Evolutionary conservation across 2,329 filamentous ascomycete species (phyloP), one percentile per base, ranked within the genome.

Genomic region (Talaromyces sp.): DNA sequence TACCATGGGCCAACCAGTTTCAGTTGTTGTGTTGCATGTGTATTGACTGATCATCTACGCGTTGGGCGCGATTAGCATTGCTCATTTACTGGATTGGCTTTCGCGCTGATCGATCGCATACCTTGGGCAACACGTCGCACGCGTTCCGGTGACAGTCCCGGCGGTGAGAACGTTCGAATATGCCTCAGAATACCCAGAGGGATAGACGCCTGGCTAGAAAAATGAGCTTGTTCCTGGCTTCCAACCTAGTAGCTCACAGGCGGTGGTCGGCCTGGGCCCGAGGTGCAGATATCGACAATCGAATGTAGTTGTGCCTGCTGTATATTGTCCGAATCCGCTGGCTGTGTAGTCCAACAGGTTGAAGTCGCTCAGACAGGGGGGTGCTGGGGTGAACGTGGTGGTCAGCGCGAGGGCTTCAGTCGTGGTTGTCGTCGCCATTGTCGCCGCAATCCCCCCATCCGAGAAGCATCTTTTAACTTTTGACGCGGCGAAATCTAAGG

Each of bases 41-140:
- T 47, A 47, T 18, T 47, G n/a, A 27, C 44, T 47, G 23, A 16
- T 27, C 44, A 4, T 47, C 23, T 2, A 23, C 23, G 23, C 23
- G 23, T 23, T 23, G 23, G 23, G 23, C 44, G 6, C 44, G 44
- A 12, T 47, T 47, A 47, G 23, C 44, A 23, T 47, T 47, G 8
- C 18, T 47, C 44, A 27, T 12, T 42, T 47, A 47, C n/a, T 47
- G 7, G n/a, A 27, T 27, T 27, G 44, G 12, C 18, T 36, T 40
- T 40, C 14, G 36, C 44, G 18, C 9, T 47, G 8, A 47, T 27
- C 1, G 8, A 27, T 47, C 23, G 18, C 58, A 27, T 54, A 55
- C 58, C 58, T 60, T 5, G 58, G 58, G 56, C 58, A 60, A 31
- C 58, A 60, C 14, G 58, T 60, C n/a, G 58, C 58, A 28, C 51